Evolutionary conservation across 164 flowering plant species (phyloP).

Genomic region (Vitis amurensis): DNA sequence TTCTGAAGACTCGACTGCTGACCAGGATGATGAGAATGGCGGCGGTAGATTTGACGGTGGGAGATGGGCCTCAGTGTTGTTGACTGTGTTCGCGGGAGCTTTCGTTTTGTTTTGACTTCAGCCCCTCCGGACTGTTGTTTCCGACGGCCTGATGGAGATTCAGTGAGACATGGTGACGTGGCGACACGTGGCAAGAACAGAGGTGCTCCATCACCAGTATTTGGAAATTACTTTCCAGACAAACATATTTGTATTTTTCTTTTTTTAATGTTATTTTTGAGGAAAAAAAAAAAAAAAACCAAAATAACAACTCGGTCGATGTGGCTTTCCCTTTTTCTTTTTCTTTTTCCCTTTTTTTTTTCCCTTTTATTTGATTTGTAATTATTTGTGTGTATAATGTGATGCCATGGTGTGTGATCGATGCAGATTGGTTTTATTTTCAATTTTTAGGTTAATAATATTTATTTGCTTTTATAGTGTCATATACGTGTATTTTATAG

Average conservation of each 20-base stretch:
- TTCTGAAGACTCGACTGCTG: constrained; percentile 29
- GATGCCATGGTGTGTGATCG: not conserved
- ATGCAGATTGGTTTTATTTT: too few species aligned
- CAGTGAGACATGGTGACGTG: not conserved
- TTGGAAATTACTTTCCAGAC: too few species aligned
- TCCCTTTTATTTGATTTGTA: not conserved
- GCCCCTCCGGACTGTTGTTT: too few species aligned
- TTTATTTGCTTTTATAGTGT: too few species aligned
- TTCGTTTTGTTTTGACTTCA: constrained; percentile 7
- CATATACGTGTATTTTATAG: too few species aligned
- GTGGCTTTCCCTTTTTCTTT: not conserved
- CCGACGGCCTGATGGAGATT: not conserved
- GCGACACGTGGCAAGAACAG: not conserved
- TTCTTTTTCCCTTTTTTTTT: too few species aligned
- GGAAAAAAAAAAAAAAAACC: not conserved
- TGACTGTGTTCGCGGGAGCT: constrained; percentile 25
- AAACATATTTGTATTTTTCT: too few species aligned
- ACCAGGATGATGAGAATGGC: constrained; percentile 9
- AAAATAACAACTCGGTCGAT: not conserved
- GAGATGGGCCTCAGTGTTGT: constrained; percentile 11
- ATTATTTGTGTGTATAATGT: not conserved
- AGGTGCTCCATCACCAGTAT: too few species aligned
- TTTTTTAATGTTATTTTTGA: too few species aligned
- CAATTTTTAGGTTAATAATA: too few species aligned
- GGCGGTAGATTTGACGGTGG: constrained; percentile 14